Evolutionary conservation across 257 asterid genomes (phyloP).

Genomic region (Fraxinus americana): DNA sequence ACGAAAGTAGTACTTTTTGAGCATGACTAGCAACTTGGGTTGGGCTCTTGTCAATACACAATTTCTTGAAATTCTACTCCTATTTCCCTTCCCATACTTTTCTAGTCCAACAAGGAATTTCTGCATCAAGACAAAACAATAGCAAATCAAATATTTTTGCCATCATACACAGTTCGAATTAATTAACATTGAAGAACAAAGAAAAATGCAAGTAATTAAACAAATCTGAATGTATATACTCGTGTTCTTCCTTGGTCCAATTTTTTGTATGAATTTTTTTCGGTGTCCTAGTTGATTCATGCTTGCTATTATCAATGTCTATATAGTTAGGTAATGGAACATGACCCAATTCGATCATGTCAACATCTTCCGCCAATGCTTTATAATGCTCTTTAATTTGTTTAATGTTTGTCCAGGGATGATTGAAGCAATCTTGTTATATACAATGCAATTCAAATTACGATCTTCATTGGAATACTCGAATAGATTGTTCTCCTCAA

Average conservation of each 20-base stretch:
- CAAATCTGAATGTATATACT: slow-evolving; percentile 10
- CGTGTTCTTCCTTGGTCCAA: slow-evolving; percentile 40
- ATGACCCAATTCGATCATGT: slow-evolving; percentile 13
- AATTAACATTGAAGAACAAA: no score
- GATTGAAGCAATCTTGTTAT: no score
- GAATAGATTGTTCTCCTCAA: no score
- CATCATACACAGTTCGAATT: no score
- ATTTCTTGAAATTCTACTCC: slow-evolving; percentile 28
- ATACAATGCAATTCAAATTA: no score
- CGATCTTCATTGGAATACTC: no score
- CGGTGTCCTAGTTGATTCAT: background rate
- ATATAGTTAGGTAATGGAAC: background rate
- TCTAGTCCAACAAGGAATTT: slow-evolving; percentile 23
- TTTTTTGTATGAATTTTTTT: slow-evolving; percentile 1
- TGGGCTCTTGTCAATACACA: slow-evolving; percentile 27
- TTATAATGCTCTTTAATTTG: background rate
- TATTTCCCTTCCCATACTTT: slow-evolving; percentile 31
- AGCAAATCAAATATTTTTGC: no score
- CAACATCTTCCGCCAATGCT: slow-evolving; percentile 15
- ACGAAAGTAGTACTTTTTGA: slow-evolving; percentile 29
- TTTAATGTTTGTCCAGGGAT: background rate
- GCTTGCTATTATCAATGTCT: background rate
- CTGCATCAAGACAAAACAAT: slow-evolving; percentile 1
- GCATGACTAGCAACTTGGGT: slow-evolving; percentile 39
- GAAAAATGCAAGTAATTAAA: background rate